A percentile compares a stretch with the other conserved stretches of the same genome.
Evolutionary conservation across 2,329 filamentous ascomycete species (phyloP).

Genomic region (Ophiostoma sp.): DNA sequence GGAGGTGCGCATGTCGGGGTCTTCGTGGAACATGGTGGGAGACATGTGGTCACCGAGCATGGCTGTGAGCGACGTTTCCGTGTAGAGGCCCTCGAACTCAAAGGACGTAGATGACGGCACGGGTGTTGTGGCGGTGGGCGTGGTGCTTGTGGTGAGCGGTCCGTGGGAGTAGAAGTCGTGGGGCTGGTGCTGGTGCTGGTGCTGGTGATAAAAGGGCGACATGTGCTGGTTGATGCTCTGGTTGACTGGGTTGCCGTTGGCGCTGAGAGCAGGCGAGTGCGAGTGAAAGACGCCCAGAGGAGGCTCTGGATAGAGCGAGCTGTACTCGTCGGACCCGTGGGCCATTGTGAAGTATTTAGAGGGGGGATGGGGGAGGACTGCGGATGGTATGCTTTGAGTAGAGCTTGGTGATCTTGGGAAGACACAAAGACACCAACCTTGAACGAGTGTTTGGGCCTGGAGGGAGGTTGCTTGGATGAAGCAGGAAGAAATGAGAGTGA

Average conservation of each 20-base stretch:
- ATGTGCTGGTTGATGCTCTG: slow-evolving; percentile 14
- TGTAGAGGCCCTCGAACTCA: slow-evolving; percentile 43
- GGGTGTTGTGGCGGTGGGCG: not conserved
- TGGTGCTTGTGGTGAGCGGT: not conserved
- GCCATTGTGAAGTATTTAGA: slow-evolving; percentile 24
- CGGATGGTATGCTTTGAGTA: not conserved
- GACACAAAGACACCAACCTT: not conserved
- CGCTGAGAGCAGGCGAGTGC: slow-evolving; percentile 22
- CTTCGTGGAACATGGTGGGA: slow-evolving; percentile 46
- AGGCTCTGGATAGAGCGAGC: slow-evolving; percentile 29
- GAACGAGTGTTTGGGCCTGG: slow-evolving; percentile 1
- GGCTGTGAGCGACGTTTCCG: slow-evolving; percentile 41
- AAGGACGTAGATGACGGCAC: slow-evolving; percentile 39
- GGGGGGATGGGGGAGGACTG: not conserved
- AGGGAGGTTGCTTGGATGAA: not conserved
- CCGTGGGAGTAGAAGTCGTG: slow-evolving; percentile 27
- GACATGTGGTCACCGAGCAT: slow-evolving; percentile 45
- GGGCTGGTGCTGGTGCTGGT: not conserved
- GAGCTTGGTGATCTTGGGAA: not conserved
- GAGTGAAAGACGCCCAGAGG: slow-evolving; percentile 25
- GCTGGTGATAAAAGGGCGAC: slow-evolving; percentile 17
- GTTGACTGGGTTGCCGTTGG: slow-evolving; percentile 1
- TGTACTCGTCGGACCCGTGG: slow-evolving; percentile 27
- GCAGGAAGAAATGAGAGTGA: slow-evolving; percentile 8
- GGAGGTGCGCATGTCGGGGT: slow-evolving; percentile 46